Evolutionary conservation across 208 protist species (phyloP), one percentile per base, ranked within the genome.

Genomic region (Strigomonas galati): DNA sequence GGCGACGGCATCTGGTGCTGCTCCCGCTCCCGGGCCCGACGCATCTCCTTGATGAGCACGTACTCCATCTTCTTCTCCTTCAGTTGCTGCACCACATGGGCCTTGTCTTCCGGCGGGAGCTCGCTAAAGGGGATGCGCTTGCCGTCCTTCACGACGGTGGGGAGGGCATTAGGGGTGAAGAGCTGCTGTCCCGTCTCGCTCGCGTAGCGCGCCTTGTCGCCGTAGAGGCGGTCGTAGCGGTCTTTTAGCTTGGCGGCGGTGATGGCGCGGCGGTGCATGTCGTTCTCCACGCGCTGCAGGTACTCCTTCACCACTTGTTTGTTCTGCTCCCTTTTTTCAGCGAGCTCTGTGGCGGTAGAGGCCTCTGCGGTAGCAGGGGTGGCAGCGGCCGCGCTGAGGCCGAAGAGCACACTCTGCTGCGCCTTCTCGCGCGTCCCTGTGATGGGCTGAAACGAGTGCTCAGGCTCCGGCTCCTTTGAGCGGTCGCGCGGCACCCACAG

Each of bases 141-240:
- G 31, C 78, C 81, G 56, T 82, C 73, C 58, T 78, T 74, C 67
- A 73, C 46, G 17, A 76, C 67, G 1, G 80, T 81, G n/a, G 85
- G 85, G 56, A 86, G 57, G 7, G 80, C 75, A 59, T 92, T 89
- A 12, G 85, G 85, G 7, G 48, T 52, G 69, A 89, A 89, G 58
- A 89, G 62, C 1, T 72, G 85, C 64, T 84, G 74, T 10, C 80
- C 85, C 15, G 85, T 89, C 21, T 46, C 57, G 0, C 9, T 44
- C 40, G 77, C 81, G 53, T 76, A 85, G 30, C 30, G 61, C 30
- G 62, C 65, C 62, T 65, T 43, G 24, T 76, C 68, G 27, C 65
- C 71, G 57, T 69, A 62, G 32, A 62, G 56, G 10, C 9, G 56
- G 64, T 72, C 70, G 56, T 67, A 77, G 53, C 69, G 68, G 19